Percentiles rank a stretch among this genome's conserved stretches.
These are phyloP conservation scores for Plenodomus lindquistii DNA, from an alignment of 2,329 filamentous ascomycete species.

Conservation along the genomic window DNA sequence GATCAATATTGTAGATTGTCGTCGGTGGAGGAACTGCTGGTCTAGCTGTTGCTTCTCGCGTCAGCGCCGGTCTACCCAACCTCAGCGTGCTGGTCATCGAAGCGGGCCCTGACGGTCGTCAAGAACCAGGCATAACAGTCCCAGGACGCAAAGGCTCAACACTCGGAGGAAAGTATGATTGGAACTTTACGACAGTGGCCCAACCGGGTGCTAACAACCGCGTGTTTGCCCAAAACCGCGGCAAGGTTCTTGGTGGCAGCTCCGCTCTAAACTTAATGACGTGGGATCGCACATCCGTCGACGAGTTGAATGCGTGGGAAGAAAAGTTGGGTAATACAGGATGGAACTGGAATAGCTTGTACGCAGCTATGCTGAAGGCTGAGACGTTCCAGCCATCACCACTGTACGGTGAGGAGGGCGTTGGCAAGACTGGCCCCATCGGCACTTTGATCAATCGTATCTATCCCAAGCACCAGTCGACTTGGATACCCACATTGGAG, in stretches of 20 bases:
- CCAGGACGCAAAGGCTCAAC: slow-evolving; percentile 35
- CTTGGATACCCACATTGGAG: slow-evolving; percentile 53
- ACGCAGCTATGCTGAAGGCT: slow-evolving; percentile 38
- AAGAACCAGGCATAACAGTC: slow-evolving; percentile 31
- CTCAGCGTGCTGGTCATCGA: slow-evolving; percentile 29
- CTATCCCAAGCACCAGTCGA: slow-evolving; percentile 49
- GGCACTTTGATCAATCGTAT: slow-evolving; percentile 48
- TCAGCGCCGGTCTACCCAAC: slow-evolving; percentile 38
- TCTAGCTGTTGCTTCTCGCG: slow-evolving; percentile 34
- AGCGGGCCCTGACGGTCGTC: slow-evolving; percentile 33
- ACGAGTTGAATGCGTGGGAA: slow-evolving; percentile 41
- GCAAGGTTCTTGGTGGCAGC: slow-evolving; percentile 55
- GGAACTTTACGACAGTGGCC: slow-evolving; percentile 52
- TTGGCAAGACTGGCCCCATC: slow-evolving; percentile 38
- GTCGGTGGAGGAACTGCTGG: slow-evolving; percentile 35
- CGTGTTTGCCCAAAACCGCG: slow-evolving; percentile 49
- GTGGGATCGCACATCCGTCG: slow-evolving; percentile 34
- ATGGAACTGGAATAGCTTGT: slow-evolving; percentile 39
- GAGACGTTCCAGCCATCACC: slow-evolving; percentile 35
- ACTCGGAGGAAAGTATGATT: slow-evolving; percentile 31
- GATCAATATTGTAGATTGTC: slow-evolving; percentile 11
- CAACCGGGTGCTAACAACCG: slow-evolving; percentile 49
- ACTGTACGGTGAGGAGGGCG: slow-evolving; percentile 31
- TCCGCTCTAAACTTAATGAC: slow-evolving; percentile 50
- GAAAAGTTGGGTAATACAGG: slow-evolving; percentile 32